A percentile compares a stretch with the other conserved stretches of the same genome.
Evolutionary conservation across 1,139 yeast species (phyloP).

Genomic region (Saccharomyces pastorianus): DNA sequence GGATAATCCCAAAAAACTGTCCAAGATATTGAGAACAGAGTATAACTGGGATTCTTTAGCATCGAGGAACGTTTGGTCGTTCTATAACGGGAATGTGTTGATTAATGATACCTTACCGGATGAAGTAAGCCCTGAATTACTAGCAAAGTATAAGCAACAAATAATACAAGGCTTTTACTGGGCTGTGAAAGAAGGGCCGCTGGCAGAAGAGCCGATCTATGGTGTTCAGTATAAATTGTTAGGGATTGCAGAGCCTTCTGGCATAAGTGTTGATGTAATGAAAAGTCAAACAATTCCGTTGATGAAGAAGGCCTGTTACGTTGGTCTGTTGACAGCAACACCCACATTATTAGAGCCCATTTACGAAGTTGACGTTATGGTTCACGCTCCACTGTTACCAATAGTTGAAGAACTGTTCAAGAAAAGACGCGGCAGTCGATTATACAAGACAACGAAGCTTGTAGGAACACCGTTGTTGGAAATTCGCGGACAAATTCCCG

Average conservation of each 20-base stretch:
- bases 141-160: constrained; percentile 42
- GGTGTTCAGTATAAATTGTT: constrained; percentile 65
- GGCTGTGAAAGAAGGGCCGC: constrained; percentile 81
- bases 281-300: constrained; percentile 77
- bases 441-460: constrained; percentile 46
- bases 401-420: constrained; percentile 46
- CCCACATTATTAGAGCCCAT: constrained; percentile 83
- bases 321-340: constrained; percentile 68
- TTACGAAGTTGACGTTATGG: constrained; percentile 53
- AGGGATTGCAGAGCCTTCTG: constrained; percentile 36
- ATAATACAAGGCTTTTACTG: constrained; percentile 75
- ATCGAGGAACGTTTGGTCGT: constrained; percentile 74
- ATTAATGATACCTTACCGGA: constrained; percentile 71
- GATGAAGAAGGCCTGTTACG: constrained; percentile 74
- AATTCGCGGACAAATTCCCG: constrained; percentile 66
- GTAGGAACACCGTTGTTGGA: constrained; percentile 67
- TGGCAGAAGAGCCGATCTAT: constrained; percentile 76
- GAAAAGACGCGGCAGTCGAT: constrained; percentile 58
- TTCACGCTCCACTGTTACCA: constrained; percentile 42
- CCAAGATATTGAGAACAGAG: constrained; percentile 47
- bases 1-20: constrained; percentile 38
- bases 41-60: constrained; percentile 81
- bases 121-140: constrained; percentile 53
- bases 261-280: constrained; percentile 42
- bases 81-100: constrained; percentile 52